Evolutionary conservation across 176 grass and related monocot genomes (phyloP).

Genomic region (Oryza punctata): DNA sequence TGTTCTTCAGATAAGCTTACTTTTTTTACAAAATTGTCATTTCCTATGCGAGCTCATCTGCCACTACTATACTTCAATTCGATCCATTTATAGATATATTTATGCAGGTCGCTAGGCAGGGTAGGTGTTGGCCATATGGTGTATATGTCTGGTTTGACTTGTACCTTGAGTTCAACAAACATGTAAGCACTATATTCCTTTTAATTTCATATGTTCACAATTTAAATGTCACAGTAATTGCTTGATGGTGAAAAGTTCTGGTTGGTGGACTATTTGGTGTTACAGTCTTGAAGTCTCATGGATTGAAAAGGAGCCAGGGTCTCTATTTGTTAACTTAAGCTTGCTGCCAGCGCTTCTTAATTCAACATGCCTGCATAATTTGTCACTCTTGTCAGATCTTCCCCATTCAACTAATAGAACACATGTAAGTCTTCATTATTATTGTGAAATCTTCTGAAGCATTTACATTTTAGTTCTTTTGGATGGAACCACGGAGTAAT

Average conservation of each 20-base stretch:
- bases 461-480: conserved; percentile 20
- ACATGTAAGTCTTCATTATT: conserved; percentile 54
- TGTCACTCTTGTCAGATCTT: conserved; percentile 78
- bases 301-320: conserved; percentile 73
- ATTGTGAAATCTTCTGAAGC: conserved; percentile 2
- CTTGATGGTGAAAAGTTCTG: conserved; percentile 8
- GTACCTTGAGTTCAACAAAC: conserved; percentile 59
- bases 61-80: conserved; percentile 33
- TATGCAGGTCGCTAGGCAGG: conserved; percentile 87
- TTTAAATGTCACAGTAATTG: conserved; percentile 4
- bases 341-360: conserved; percentile 84
- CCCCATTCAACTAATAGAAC: conserved; percentile 56
- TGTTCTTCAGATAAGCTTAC: not conserved
- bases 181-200: conserved; percentile 57
- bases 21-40: conserved; percentile 36
- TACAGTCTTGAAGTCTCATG: conserved; percentile 80
- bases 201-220: conserved; percentile 22
- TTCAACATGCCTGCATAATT: conserved; percentile 82
- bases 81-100: conserved; percentile 36
- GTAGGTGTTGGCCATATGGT: conserved; percentile 81
- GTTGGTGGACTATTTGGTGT: conserved; percentile 27
- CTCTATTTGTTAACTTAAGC: conserved; percentile 76
- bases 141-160: conserved; percentile 75
- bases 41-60: conserved; percentile 23
- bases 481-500: not conserved